Conservation (phyloP, 345 rosid genomes). For the Iberis pinnata region DNA sequence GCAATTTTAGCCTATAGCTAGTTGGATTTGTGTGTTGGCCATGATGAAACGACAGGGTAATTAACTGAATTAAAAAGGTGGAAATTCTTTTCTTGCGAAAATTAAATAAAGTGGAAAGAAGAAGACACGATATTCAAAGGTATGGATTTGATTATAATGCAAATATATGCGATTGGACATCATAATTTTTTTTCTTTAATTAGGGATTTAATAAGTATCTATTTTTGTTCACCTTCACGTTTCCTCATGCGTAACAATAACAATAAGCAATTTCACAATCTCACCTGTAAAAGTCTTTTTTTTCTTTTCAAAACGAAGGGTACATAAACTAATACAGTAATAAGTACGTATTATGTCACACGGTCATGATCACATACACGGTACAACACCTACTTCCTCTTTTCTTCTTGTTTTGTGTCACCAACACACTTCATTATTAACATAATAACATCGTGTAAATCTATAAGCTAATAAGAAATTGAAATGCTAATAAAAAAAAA, state of each 20-base stretch:
- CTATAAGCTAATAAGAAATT: too few species aligned
- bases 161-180: constrained; percentile 21
- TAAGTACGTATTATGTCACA: not conserved
- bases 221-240: constrained; percentile 28
- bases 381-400: too few species aligned
- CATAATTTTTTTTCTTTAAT: constrained; percentile 25
- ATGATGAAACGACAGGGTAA: constrained; percentile 23
- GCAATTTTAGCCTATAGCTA: constrained; percentile 17
- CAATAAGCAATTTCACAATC: constrained; percentile 21
- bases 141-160: constrained; percentile 28
- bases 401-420: too few species aligned
- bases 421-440: too few species aligned
- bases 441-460: too few species aligned
- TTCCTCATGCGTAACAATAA: constrained; percentile 33
- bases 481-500: too few species aligned
- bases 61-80: constrained; percentile 7
- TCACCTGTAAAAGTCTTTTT: constrained; percentile 26
- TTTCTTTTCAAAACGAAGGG: constrained; percentile 27
- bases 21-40: constrained; percentile 36
- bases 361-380: not conserved
- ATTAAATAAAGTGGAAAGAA: constrained; percentile 8
- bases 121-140: constrained; percentile 27
- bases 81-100: not conserved
- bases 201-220: constrained; percentile 18
- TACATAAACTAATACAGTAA: not conserved